phyloP scores from a whole-genome alignment of 345 rosid species.

The Rhodomyrtus tomentosa region DNA sequence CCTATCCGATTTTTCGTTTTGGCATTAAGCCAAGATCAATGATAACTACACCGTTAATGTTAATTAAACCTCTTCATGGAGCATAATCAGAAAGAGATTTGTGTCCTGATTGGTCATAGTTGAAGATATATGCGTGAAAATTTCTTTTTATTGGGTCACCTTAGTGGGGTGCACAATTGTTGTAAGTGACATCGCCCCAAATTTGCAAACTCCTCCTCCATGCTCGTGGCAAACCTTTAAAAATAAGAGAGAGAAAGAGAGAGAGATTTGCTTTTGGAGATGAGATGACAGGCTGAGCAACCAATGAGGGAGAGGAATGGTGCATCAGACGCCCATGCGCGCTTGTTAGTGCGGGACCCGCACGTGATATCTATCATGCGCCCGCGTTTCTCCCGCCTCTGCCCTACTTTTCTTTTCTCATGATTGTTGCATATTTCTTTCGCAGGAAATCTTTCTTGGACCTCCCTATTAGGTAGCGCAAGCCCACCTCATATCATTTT shows the following conservation, averaged over 20 bases:
- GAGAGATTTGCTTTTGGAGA: background rate
- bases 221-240: background rate
- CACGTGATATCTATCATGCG: background rate
- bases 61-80: background rate
- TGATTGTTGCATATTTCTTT: background rate
- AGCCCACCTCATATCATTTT: background rate
- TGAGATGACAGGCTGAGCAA: slow-evolving; percentile 1
- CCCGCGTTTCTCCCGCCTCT: background rate
- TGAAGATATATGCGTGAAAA: background rate
- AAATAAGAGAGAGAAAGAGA: background rate
- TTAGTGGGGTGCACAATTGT: slow-evolving; percentile 7
- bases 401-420: background rate
- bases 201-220: background rate
- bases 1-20: background rate
- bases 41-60: background rate
- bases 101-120: background rate
- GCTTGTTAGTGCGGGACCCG: slow-evolving; percentile 2
- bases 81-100: background rate
- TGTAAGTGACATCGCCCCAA: background rate
- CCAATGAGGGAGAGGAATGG: background rate
- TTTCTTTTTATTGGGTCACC: background rate
- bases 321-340: slow-evolving; percentile 3
- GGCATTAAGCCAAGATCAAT: background rate
- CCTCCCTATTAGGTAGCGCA: background rate
- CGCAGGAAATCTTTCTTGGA: background rate